phyloP scores from a whole-genome alignment of 345 rosid species.

The Carallia brachiata region DNA sequence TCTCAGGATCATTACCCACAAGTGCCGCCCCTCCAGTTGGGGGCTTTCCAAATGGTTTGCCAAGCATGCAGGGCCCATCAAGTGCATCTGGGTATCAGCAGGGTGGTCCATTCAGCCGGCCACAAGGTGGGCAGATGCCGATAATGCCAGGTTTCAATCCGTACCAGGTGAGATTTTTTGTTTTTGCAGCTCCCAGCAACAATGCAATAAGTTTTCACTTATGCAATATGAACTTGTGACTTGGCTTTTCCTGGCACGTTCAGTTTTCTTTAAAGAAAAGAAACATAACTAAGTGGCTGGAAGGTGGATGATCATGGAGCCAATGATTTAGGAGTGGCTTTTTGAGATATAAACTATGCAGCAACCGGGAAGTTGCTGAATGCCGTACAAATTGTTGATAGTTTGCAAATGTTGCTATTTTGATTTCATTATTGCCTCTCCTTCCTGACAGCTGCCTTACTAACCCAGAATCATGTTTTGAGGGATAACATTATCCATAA shows the following conservation, averaged over 20 bases:
- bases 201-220: neutral
- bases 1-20: conserved; percentile 49
- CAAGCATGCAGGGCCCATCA: conserved; percentile 74
- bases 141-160: conserved; percentile 89
- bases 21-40: conserved; percentile 56
- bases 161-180: conserved; percentile 51
- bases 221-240: neutral
- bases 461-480: too few species aligned
- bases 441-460: too few species aligned
- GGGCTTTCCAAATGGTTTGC: conserved; percentile 61
- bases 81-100: conserved; percentile 55
- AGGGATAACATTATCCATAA: too few species aligned
- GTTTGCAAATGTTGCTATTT: too few species aligned
- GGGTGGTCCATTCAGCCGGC: conserved; percentile 72
- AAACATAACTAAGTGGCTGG: too few species aligned
- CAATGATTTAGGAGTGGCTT: neutral
- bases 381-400: too few species aligned
- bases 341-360: too few species aligned
- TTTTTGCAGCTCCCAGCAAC: neutral
- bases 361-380: too few species aligned
- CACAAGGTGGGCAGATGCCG: conserved; percentile 71
- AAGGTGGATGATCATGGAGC: neutral
- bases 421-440: too few species aligned
- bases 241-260: neutral
- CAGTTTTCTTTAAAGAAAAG: neutral